Base-by-base conservation (phyloP, 2,329 filamentous ascomycete genomes). In the Fusarium mangiferae region DNA sequence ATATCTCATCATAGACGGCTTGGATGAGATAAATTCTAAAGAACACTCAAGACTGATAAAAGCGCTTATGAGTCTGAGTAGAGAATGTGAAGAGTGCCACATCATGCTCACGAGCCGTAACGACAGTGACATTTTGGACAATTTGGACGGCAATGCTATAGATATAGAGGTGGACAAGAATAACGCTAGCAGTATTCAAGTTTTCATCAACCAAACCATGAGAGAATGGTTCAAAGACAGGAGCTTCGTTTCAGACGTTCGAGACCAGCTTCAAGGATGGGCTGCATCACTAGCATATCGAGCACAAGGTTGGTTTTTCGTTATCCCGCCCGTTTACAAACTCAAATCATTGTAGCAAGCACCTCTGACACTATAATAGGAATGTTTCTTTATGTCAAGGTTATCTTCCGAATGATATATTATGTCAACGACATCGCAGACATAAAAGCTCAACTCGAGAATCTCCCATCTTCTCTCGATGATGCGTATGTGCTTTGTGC, bases 171-270 rank as follows among this genome's bases (percentile, higher is more conserved):
- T 52, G 6, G 18, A 36, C 3, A 24, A 12, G 8, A 36, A 26
- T 5, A 52, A 52, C 8, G 33, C 49, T 5, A 33, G 49, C 0
- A 52, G 33, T 35, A 36, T 52, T 2, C 49, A 52, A 4, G 0
- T 1, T 2, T 52, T 36, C 4, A 0, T 52, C 1, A 6, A 36
- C 4, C 17, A 4, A 52, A 12, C 33, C 2, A 36, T 52, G 13
- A 0, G 0, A 7, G 6, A 36, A 9, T 52, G 49, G 49, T 11
- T 26, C 6, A 6, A 15, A 4, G 33, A 52, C 0, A 8, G 49
- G 1, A 9, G 0, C 0, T 52, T 52, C 8, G 0, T 4, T 2
- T 3, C 12, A 36, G 33, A 52, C 0, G n/a, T 52, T 3, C 33
- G 7, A 11, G 2, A 26, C 3, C 33, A 52, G 3, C 3, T 52